These are phyloP conservation scores for Kurtzmaniella quercitrusa DNA, from an alignment of 1,139 yeast species.

Conservation along the genomic window DNA sequence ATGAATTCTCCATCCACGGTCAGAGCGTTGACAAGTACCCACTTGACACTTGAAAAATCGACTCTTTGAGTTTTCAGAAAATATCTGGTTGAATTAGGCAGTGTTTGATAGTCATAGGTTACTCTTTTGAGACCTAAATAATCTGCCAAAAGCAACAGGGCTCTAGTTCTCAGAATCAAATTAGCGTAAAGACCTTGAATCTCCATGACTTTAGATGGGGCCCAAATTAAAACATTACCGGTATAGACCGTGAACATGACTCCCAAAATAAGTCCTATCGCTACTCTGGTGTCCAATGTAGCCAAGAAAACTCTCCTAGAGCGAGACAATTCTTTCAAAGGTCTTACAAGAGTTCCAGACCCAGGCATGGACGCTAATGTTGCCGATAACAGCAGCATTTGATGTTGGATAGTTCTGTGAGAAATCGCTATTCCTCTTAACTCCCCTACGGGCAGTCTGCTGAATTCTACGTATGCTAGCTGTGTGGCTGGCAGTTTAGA, in stretches of 20 bases:
- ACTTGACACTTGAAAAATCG: conserved; percentile 73
- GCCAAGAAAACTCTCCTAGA: conserved; percentile 49
- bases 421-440: conserved; percentile 90
- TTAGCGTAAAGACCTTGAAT: conserved; percentile 88
- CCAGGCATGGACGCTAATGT: conserved; percentile 65
- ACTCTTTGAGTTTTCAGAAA: conserved; percentile 74
- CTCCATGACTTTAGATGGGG: conserved; percentile 71
- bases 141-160: conserved; percentile 76
- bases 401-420: conserved; percentile 83
- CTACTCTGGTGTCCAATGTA: conserved; percentile 79
- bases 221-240: conserved; percentile 80
- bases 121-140: conserved; percentile 90
- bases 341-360: conserved; percentile 33
- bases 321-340: conserved; percentile 23
- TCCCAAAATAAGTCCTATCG: conserved; percentile 84
- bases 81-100: conserved; percentile 81
- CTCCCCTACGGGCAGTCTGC: conserved; percentile 88
- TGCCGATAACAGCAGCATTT: conserved; percentile 71
- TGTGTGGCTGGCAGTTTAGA: conserved; percentile 49
- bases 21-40: conserved; percentile 90
- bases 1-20: conserved; percentile 93
- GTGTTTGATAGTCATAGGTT: conserved; percentile 87
- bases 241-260: conserved; percentile 76
- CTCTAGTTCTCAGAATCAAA: conserved; percentile 64
- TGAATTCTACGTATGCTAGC: conserved; percentile 83